Percentiles rank a stretch among this genome's conserved stretches.
phyloP scores from a whole-genome alignment of 495 filamentous ascomycete species.

The Podospora australis region DNA sequence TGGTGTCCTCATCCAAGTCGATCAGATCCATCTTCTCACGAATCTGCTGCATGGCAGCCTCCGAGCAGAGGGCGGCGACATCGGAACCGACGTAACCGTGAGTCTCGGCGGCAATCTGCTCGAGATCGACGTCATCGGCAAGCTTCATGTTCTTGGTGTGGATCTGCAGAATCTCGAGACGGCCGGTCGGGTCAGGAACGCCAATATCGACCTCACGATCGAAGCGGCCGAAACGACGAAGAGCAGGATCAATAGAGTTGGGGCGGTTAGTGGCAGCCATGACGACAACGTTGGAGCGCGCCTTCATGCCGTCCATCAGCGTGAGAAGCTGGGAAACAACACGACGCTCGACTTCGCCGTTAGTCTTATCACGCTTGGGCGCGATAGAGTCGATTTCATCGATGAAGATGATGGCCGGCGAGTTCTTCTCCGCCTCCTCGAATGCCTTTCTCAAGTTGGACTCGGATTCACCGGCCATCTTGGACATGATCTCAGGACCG shows the following conservation, averaged over 20 bases:
- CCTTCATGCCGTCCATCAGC: constrained; percentile 99
- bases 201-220: constrained; percentile 98
- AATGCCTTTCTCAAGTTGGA: constrained; percentile 97
- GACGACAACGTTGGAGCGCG: constrained; percentile 93
- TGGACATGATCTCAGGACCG: constrained; percentile 98
- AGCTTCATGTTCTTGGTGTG: constrained; percentile 99
- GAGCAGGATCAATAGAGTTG: constrained; percentile 95
- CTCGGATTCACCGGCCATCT: constrained; percentile 99
- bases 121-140: constrained; percentile 90
- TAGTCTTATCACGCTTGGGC: constrained; percentile 99
- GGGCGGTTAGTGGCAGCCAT: constrained; percentile 98
- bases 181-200: constrained; percentile 95
- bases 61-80: constrained; percentile 96
- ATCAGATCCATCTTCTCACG: constrained; percentile 99
- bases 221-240: constrained; percentile 96
- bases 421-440: constrained; percentile 99
- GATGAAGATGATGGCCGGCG: constrained; percentile 98
- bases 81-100: constrained; percentile 99
- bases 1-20: constrained; percentile 97
- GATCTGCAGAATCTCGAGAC: constrained; percentile 97
- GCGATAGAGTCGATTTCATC: constrained; percentile 99
- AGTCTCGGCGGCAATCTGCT: constrained; percentile 94
- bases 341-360: constrained; percentile 96
- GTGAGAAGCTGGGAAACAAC: constrained; percentile 97
- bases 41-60: constrained; percentile 99